Base-by-base conservation (phyloP, 164 flowering plant species). In the Houttuynia cordata region DNA sequence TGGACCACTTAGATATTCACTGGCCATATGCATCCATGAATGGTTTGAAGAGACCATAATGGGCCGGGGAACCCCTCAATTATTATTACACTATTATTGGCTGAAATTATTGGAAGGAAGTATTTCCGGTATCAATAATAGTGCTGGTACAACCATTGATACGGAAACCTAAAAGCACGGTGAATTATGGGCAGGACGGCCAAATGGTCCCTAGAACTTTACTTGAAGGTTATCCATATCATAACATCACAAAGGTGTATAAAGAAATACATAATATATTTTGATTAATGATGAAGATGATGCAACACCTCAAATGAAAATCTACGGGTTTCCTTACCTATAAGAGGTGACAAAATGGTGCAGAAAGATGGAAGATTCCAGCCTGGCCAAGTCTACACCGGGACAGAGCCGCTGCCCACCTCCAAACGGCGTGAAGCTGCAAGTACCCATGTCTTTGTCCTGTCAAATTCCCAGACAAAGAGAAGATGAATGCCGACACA, bases 331-430 rank as follows among this genome's bases (percentile, higher is more conserved):
- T 45, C 49, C 14, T 45, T 45, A 45, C 49, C 49, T 45, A 45
- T 8, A 45, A 45, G 49, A 45, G 14, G 49, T 45, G 15, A 65
- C 68, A 8, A 86, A 69, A 73, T 83, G 85, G 66, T 86, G 92
- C 53, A 86, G 79, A 64, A 86, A 86, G 62, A 80, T 67, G 0
- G 87, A 72, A 24, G 68, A 65, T 63, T 76, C 80, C 12, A 82
- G 60, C 72, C 69, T 78, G 24, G 80, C 92, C 19, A 83, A 73
- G 15, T 76, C 87, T 0, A 70, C 68, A n/a, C 87, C 92, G 0
- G 92, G 92, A 67, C 92, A 86, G 1, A 72, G 69, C 71, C 89
- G 41, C 39, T 64, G 52, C 34, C 89, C 92, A 6, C 92, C 89
- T 19, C 89, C 85, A 66, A 83, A 82, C 4, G 87, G 81, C 57